phyloP scores from a whole-genome alignment of 2,329 filamentous ascomycete species.

The Paecilomyces dactylethromorphus region DNA sequence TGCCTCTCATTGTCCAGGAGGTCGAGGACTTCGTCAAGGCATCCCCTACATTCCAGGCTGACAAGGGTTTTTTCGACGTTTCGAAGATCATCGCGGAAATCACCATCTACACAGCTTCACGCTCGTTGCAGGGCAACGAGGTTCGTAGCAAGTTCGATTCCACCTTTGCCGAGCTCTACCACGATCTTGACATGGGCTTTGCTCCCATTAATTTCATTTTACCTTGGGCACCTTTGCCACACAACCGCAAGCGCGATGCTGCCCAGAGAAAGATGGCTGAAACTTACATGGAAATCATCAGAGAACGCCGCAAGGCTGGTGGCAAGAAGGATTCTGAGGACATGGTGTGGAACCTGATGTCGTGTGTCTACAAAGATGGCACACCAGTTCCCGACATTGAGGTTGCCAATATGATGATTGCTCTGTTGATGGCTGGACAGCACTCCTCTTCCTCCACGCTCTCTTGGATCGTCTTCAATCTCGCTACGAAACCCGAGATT shows the following conservation, averaged over 20 bases:
- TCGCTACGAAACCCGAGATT: slow-evolving; percentile 64
- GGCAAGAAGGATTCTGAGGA: slow-evolving; percentile 47
- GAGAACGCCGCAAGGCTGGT: slow-evolving; percentile 48
- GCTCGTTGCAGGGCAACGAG: slow-evolving; percentile 68
- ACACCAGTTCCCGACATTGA: slow-evolving; percentile 63
- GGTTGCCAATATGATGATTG: slow-evolving; percentile 81
- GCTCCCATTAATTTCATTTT: slow-evolving; percentile 76
- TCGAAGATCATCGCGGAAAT: slow-evolving; percentile 65
- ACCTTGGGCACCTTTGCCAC: slow-evolving; percentile 70
- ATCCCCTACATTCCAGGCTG: slow-evolving; percentile 52
- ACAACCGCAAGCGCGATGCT: slow-evolving; percentile 64
- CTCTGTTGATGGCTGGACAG: slow-evolving; percentile 76
- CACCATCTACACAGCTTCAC: slow-evolving; percentile 73
- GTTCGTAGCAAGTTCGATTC: slow-evolving; percentile 66
- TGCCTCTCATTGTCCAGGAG: slow-evolving; percentile 70
- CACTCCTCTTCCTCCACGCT: slow-evolving; percentile 74
- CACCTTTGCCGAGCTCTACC: slow-evolving; percentile 67
- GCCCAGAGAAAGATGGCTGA: slow-evolving; percentile 65
- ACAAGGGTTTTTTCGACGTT: slow-evolving; percentile 58
- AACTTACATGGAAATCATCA: slow-evolving; percentile 66
- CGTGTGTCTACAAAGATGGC: slow-evolving; percentile 69
- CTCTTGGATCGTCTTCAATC: slow-evolving; percentile 68
- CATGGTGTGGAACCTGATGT: slow-evolving; percentile 78
- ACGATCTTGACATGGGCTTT: slow-evolving; percentile 76
- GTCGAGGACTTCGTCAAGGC: slow-evolving; percentile 55